Conservation (phyloP, 2,329 filamentous ascomycete species). For the Corniculantispora saksenae region DNA sequence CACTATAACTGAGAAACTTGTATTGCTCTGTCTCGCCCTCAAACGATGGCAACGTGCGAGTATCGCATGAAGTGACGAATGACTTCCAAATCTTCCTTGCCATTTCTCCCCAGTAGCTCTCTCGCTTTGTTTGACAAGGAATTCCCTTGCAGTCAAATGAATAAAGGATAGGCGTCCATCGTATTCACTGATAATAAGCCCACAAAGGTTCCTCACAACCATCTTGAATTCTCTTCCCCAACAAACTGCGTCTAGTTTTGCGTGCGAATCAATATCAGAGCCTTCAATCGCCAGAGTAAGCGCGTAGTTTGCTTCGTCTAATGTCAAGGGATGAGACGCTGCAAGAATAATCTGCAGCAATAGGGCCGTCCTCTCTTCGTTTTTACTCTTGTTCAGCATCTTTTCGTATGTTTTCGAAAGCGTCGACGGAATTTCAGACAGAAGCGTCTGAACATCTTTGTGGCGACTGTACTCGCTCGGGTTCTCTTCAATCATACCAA, state of each 20-base stretch:
- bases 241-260: background rate
- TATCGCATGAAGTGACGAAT: background rate
- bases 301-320: background rate
- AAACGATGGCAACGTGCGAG: background rate
- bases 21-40: background rate
- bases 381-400: slow-evolving; percentile 23
- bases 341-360: background rate
- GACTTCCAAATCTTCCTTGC: background rate
- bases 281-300: background rate
- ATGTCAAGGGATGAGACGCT: background rate
- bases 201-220: no score
- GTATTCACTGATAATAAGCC: no score
- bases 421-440: background rate
- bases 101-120: background rate
- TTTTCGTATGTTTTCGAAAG: slow-evolving; percentile 26
- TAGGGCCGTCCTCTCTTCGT: background rate
- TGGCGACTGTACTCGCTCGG: slow-evolving; percentile 19
- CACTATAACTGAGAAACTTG: background rate
- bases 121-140: background rate
- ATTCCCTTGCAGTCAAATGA: background rate
- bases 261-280: background rate
- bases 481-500: slow-evolving; percentile 32
- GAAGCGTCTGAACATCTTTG: slow-evolving; percentile 8
- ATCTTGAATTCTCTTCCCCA: slow-evolving; percentile 10
- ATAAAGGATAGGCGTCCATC: no score